Evolutionary conservation across 179 eudicot genomes (phyloP).

Genomic region (Spinacia oleracea): DNA sequence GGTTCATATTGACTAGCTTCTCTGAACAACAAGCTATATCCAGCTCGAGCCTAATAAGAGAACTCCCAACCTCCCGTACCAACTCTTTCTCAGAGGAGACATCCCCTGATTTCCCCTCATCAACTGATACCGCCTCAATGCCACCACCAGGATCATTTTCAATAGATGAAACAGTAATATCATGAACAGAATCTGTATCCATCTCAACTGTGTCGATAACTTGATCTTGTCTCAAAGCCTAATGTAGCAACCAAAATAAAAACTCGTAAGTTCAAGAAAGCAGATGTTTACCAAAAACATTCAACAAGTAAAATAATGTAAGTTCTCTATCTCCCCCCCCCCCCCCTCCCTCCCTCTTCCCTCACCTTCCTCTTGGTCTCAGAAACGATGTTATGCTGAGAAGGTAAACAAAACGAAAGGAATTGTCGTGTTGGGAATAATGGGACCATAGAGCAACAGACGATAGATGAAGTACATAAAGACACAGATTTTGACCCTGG

Average conservation of each 20-base stretch:
- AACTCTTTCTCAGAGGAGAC: conserved; percentile 38
- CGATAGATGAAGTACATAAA: background rate
- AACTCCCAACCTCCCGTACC: conserved; percentile 40
- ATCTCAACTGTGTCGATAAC: conserved; percentile 35
- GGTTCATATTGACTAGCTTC: conserved; percentile 72
- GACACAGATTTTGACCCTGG: background rate
- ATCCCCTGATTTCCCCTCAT: conserved; percentile 34
- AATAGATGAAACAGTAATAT: conserved; percentile 35
- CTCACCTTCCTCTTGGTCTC: background rate
- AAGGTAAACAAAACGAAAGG: background rate
- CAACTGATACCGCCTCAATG: conserved; percentile 39
- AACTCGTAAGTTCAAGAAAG: background rate
- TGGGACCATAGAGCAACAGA: background rate
- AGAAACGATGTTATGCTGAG: background rate
- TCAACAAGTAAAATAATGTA: background rate
- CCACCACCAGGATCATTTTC: conserved; percentile 43
- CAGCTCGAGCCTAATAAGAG: conserved; percentile 56
- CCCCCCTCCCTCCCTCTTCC: background rate
- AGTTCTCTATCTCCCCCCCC: background rate
- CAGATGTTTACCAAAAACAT: background rate
- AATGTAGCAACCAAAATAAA: background rate
- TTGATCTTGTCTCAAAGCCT: conserved; percentile 10
- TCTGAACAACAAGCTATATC: conserved; percentile 70
- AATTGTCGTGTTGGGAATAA: background rate
- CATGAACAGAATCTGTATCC: conserved; percentile 44